Evolutionary conservation across 2,329 filamentous ascomycete genomes (phyloP).

Genomic region (Fusarium penzigii): DNA sequence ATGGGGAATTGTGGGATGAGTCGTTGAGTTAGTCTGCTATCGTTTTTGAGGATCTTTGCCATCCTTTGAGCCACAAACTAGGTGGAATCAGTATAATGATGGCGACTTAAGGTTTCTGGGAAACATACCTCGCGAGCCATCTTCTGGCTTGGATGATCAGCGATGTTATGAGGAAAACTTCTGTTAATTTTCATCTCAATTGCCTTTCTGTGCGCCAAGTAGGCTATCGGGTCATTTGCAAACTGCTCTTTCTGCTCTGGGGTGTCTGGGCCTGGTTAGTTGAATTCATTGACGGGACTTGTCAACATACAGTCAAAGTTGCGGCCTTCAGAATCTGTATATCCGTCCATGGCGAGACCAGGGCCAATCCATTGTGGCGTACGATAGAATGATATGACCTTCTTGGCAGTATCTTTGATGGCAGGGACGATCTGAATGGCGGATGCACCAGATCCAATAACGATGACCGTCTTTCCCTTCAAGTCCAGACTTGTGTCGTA

Average conservation of each 20-base stretch:
- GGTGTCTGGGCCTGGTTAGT: neutral
- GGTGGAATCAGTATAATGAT: neutral
- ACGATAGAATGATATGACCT: constrained; percentile 43
- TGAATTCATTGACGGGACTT: accelerated
- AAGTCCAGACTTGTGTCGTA: constrained; percentile 52
- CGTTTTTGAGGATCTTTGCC: constrained; percentile 5
- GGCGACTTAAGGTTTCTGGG: neutral
- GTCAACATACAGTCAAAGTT: constrained; percentile 5
- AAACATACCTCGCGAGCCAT: constrained; percentile 1
- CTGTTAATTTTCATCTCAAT: constrained; percentile 9
- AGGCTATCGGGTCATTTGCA: constrained; percentile 1
- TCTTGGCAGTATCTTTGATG: constrained; percentile 29
- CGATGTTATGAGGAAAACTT: constrained; percentile 6
- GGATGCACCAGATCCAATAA: constrained; percentile 57
- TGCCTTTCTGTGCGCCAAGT: constrained; percentile 1
- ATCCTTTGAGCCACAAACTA: constrained; percentile 7
- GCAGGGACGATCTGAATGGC: constrained; percentile 52
- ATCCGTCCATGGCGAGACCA: constrained; percentile 32
- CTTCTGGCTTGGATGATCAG: constrained; percentile 6
- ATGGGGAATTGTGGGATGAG: constrained; percentile 42
- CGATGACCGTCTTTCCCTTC: constrained; percentile 48
- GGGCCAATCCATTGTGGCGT: constrained; percentile 45
- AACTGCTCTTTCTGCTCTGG: constrained; percentile 5
- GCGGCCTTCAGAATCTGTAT: constrained; percentile 8
- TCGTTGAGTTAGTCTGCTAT: constrained; percentile 3